Percentiles rank a stretch among this genome's conserved stretches.
Evolutionary conservation across 768 basidiomycete genomes (phyloP).

Genomic region (Psilocybe tampanensis): DNA sequence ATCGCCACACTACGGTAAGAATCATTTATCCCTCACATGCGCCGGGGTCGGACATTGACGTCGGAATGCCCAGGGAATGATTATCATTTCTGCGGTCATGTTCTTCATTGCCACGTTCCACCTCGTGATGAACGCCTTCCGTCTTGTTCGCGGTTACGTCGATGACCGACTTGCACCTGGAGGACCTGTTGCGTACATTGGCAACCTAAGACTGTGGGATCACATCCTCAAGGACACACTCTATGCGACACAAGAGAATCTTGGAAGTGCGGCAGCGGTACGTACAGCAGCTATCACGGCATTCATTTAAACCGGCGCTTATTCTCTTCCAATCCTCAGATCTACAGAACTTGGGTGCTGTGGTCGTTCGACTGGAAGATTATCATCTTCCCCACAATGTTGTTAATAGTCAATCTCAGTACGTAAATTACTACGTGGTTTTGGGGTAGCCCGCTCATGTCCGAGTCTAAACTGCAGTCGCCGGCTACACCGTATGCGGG

Average conservation of each 20-base stretch:
- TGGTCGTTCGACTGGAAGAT: neutral
- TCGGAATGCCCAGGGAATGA: neutral
- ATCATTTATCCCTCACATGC: too few species aligned
- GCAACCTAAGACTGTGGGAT: neutral
- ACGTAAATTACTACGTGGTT: neutral
- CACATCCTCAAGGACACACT: slow-evolving; percentile 1
- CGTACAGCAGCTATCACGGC: neutral
- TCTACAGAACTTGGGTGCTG: neutral
- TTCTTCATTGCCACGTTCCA: slow-evolving; percentile 1
- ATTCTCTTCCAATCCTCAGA: neutral
- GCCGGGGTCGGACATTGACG: too few species aligned
- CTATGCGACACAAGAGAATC: slow-evolving; percentile 1
- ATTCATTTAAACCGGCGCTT: too few species aligned
- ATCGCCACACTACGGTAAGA: neutral
- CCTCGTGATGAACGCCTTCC: neutral
- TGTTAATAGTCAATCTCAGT: neutral
- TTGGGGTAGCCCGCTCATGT: neutral
- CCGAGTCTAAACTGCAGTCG: neutral
- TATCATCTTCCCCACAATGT: neutral
- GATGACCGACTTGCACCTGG: neutral
- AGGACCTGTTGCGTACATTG: neutral
- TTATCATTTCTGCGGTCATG: neutral
- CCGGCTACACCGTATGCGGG: slow-evolving; percentile 7
- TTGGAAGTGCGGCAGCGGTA: slow-evolving; percentile 1
- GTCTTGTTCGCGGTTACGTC: neutral